Evolutionary conservation across 257 asterid genomes (phyloP).

Genomic region (Fraxinus anomala): DNA sequence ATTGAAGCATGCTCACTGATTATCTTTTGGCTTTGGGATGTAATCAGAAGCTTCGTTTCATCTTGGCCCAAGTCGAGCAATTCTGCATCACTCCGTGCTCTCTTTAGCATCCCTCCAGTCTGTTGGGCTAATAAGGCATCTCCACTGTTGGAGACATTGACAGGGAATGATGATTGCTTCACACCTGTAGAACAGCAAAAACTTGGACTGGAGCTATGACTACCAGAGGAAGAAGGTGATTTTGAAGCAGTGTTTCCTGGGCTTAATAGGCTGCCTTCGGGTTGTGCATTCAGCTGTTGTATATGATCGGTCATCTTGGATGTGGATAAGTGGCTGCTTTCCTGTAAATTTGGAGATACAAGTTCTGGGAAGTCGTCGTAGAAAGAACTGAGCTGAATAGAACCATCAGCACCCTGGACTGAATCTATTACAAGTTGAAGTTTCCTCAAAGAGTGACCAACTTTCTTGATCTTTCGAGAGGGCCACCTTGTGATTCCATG

Average conservation of each 20-base stretch:
- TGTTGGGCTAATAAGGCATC: constrained; percentile 42
- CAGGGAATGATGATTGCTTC: constrained; percentile 41
- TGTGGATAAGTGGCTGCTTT: constrained; percentile 30
- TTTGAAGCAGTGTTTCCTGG: constrained; percentile 42
- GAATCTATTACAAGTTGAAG: constrained; percentile 88
- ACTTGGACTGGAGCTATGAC: constrained; percentile 73
- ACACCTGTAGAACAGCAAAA: constrained; percentile 55
- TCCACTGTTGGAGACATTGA: constrained; percentile 31
- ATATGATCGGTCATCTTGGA: constrained; percentile 25
- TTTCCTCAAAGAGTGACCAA: constrained; percentile 72
- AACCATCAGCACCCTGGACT: constrained; percentile 75
- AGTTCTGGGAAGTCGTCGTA: constrained; percentile 74
- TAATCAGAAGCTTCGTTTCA: constrained; percentile 48
- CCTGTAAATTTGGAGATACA: constrained; percentile 46
- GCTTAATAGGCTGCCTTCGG: constrained; percentile 40
- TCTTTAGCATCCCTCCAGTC: constrained; percentile 39
- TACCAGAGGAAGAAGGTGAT: constrained; percentile 56
- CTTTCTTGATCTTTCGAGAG: constrained; percentile 83
- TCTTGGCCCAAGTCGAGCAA: constrained; percentile 50
- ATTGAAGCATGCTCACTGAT: constrained; percentile 35
- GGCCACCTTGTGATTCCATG: constrained; percentile 88
- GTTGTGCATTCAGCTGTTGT: constrained; percentile 31
- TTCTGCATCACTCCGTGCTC: constrained; percentile 53
- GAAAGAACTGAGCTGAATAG: constrained; percentile 72
- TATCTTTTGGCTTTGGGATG: constrained; percentile 61